Percentiles rank a stretch among this genome's conserved stretches.
Evolutionary conservation across 768 basidiomycete genomes (phyloP).

Genomic region (Psilocybe sp.): DNA sequence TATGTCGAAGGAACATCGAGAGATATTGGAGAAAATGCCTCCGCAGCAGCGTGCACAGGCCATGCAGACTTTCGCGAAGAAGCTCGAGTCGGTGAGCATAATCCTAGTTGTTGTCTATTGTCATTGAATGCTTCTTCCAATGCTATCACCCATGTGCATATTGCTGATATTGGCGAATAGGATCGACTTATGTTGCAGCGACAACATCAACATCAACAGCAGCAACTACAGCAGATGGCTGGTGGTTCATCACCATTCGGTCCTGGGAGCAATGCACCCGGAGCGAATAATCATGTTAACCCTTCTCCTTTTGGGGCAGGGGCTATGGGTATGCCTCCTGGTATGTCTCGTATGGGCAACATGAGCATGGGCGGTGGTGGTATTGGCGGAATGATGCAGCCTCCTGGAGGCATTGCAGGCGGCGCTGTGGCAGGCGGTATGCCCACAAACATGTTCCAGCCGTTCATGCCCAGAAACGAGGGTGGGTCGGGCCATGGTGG

Average conservation of each 20-base stretch:
- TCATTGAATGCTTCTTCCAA: no score
- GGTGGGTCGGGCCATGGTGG: constrained; percentile 26
- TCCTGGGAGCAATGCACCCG: background rate
- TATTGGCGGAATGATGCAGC: background rate
- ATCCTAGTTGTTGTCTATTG: no score
- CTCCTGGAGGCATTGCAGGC: background rate
- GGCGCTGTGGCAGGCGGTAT: constrained; percentile 19
- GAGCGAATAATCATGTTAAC: background rate
- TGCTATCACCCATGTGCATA: no score
- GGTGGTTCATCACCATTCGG: background rate
- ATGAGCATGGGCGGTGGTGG: constrained; percentile 1
- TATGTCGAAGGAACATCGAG: no score
- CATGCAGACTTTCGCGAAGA: no score
- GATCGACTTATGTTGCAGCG: constrained; percentile 12
- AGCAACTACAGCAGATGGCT: constrained; percentile 4
- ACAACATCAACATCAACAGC: constrained; percentile 18
- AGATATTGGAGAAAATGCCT: no score
- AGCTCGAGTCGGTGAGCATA: no score
- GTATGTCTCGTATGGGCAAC: constrained; percentile 4
- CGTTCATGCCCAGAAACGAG: constrained; percentile 38
- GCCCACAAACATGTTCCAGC: constrained; percentile 40
- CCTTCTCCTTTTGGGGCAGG: no score
- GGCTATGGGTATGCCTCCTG: constrained; percentile 10
- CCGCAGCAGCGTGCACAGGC: no score
- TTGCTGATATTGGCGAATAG: no score